Percentiles rank a stretch among this genome's conserved stretches.
These are phyloP conservation scores for Vararia minispora DNA, from an alignment of 768 basidiomycete species.

Conservation along the genomic window DNA sequence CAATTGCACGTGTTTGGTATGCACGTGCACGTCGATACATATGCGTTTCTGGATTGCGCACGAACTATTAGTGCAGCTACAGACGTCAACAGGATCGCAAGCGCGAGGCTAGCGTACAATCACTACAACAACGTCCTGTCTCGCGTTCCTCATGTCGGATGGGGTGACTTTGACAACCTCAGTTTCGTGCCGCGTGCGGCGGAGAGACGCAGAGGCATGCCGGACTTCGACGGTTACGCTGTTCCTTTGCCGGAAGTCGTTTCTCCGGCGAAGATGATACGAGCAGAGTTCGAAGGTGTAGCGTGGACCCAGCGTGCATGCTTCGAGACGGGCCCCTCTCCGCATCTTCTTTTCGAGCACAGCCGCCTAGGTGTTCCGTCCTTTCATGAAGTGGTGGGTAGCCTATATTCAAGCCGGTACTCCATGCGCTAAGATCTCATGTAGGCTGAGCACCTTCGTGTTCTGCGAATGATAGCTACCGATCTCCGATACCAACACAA, in stretches of 20 bases:
- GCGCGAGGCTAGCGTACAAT: no score
- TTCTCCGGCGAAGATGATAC: conserved; percentile 28
- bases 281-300: conserved; percentile 26
- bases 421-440: background rate
- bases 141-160: no score
- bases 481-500: conserved; percentile 19
- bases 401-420: no score
- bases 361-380: conserved; percentile 28
- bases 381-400: conserved; percentile 32
- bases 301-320: conserved; percentile 40
- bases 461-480: conserved; percentile 22
- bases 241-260: conserved; percentile 23
- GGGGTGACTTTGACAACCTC: conserved; percentile 23
- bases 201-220: conserved; percentile 16
- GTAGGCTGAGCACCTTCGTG: conserved; percentile 32
- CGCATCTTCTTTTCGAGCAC: conserved; percentile 24
- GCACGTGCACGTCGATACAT: no score
- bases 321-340: conserved; percentile 20
- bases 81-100: no score
- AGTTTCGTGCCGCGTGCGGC: conserved; percentile 30
- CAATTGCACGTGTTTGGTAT: no score
- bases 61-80: no score
- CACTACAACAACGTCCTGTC: no score
- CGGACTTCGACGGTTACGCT: conserved; percentile 10
- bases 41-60: no score